Evolutionary conservation across 176 grass and related monocot genomes (phyloP).

Genomic region (Ananas comosus): DNA sequence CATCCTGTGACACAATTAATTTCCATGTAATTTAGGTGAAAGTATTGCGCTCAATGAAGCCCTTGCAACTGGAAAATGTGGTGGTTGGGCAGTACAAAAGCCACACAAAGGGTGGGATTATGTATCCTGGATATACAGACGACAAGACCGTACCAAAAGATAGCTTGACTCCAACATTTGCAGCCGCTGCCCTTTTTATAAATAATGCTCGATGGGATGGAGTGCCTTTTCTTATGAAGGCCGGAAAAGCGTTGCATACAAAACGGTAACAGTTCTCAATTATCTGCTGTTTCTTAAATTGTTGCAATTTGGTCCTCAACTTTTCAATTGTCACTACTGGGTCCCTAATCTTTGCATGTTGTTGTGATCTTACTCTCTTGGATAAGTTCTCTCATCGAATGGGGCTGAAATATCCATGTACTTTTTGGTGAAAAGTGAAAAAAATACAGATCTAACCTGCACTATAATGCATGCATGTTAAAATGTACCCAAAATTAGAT

Average conservation of each 20-base stretch:
- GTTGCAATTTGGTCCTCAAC: neutral
- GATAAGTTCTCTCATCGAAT: too few species aligned
- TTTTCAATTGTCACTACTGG: too few species aligned
- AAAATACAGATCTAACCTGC: too few species aligned
- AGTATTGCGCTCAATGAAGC: conserved; percentile 83
- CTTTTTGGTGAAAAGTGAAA: too few species aligned
- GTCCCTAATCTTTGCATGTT: neutral
- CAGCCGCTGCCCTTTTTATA: conserved; percentile 78
- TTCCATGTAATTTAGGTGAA: conserved; percentile 55
- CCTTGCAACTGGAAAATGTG: conserved; percentile 71
- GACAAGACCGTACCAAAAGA: conserved; percentile 74
- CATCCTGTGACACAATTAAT: neutral
- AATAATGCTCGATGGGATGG: conserved; percentile 97
- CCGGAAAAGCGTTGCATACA: conserved; percentile 82
- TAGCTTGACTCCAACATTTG: conserved; percentile 82
- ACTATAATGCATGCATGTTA: too few species aligned
- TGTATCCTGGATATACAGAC: conserved; percentile 72
- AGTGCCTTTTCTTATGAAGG: conserved; percentile 96
- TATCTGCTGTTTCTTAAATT: neutral
- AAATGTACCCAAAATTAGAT: neutral
- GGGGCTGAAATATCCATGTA: too few species aligned
- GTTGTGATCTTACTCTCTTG: too few species aligned
- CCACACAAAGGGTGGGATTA: conserved; percentile 52
- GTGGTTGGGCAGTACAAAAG: conserved; percentile 82
- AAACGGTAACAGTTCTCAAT: conserved; percentile 40